Conservation (phyloP, 768 basidiomycete species). For the Leccinum disarticulatum region DNA sequence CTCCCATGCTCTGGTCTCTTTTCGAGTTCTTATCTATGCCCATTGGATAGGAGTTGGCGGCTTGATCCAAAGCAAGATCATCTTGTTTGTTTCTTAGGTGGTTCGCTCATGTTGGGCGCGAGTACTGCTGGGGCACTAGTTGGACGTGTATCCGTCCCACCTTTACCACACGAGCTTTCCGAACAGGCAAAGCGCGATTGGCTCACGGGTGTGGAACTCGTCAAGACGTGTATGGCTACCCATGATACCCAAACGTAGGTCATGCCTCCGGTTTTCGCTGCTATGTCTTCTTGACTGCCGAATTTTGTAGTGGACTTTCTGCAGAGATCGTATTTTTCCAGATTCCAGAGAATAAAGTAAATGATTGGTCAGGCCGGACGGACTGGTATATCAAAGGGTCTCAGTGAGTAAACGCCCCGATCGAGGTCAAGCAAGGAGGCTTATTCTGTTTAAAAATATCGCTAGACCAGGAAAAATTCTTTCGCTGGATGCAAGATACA, state of each 20-base stretch:
- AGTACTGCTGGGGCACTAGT: constrained; percentile 59
- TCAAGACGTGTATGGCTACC: constrained; percentile 86
- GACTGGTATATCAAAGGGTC: constrained; percentile 96
- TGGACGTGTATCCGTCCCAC: constrained; percentile 64
- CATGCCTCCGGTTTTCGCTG: not conserved
- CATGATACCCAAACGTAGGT: constrained; percentile 81
- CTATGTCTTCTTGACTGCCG: not conserved
- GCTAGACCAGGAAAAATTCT: constrained; percentile 26
- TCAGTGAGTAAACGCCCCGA: constrained; percentile 38
- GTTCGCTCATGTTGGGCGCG: constrained; percentile 88
- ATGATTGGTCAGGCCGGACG: constrained; percentile 35
- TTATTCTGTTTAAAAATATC: constrained; percentile 5
- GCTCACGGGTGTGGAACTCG: constrained; percentile 74
- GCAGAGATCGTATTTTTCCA: constrained; percentile 91
- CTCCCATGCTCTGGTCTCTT: not conserved
- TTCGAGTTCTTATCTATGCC: constrained; percentile 9
- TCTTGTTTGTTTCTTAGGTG: constrained; percentile 92
- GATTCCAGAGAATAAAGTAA: constrained; percentile 55
- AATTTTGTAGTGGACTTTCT: constrained; percentile 62
- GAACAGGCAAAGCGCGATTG: constrained; percentile 71
- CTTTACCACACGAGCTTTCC: constrained; percentile 60
- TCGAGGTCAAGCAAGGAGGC: not conserved
- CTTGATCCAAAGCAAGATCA: constrained; percentile 91
- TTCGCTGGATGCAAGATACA: constrained; percentile 87
- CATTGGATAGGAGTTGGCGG: constrained; percentile 58